Percentiles rank a stretch among this genome's conserved stretches.
These are phyloP conservation scores for Phytophthora fragariae DNA, from an alignment of 352 stramenopile species.

Conservation along the genomic window DNA sequence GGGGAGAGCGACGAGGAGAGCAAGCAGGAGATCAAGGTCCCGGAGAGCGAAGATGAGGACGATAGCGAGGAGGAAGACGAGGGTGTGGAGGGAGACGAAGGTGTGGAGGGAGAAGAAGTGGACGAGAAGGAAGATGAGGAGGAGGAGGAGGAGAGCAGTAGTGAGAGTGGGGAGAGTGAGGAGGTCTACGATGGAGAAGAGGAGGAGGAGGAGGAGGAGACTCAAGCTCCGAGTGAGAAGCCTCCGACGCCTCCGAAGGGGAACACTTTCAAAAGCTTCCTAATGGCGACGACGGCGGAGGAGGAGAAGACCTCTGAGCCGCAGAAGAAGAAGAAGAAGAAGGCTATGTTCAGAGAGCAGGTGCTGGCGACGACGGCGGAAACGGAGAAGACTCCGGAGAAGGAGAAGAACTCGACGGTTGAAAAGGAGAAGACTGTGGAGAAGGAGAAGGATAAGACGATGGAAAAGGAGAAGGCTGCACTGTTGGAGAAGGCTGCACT, in stretches of 20 bases:
- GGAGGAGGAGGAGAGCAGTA: slow-evolving; percentile 10
- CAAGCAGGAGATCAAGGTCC: slow-evolving; percentile 11
- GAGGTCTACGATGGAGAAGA: neutral
- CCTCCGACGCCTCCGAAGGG: neutral
- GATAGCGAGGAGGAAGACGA: neutral
- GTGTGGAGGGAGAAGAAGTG: neutral
- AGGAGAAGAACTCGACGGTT: too few species aligned
- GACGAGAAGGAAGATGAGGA: neutral
- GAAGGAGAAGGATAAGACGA: too few species aligned
- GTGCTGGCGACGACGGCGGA: neutral
- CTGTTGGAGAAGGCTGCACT: too few species aligned
- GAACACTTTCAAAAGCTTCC: neutral
- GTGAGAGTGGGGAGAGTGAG: slow-evolving; percentile 1
- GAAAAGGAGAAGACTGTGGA: too few species aligned
- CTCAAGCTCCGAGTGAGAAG: slow-evolving; percentile 1
- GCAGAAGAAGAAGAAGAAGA: slow-evolving; percentile 10
- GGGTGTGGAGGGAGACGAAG: neutral
- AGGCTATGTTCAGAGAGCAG: slow-evolving; percentile 10
- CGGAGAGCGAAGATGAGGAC: slow-evolving; percentile 1
- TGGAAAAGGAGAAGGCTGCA: too few species aligned
- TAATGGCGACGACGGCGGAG: neutral
- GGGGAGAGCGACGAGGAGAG: neutral
- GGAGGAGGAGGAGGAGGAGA: neutral
- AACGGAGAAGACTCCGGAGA: too few species aligned
- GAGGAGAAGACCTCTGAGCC: neutral